phyloP scores from a whole-genome alignment of 768 basidiomycete genomes.

The Pulveroboletus sp. region DNA sequence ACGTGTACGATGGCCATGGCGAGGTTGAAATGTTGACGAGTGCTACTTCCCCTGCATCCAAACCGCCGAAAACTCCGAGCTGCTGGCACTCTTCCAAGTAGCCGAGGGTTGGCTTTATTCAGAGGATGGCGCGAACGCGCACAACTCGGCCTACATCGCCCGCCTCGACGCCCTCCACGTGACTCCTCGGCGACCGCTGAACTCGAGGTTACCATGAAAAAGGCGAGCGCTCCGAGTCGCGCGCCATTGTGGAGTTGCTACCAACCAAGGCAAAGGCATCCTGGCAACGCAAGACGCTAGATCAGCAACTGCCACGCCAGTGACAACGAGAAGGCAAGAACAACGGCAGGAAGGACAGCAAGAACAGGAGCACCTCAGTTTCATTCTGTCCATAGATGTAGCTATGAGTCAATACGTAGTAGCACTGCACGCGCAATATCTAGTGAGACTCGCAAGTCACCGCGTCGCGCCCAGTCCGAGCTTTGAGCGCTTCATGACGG shows the following conservation, averaged over 20 bases:
- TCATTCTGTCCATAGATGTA: too few species aligned
- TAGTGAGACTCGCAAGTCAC: slow-evolving; percentile 10
- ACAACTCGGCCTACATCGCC: slow-evolving; percentile 88
- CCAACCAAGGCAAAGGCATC: too few species aligned
- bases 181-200: slow-evolving; percentile 80
- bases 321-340: too few species aligned
- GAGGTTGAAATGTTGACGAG: slow-evolving; percentile 93
- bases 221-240: too few species aligned
- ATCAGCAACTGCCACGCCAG: too few species aligned
- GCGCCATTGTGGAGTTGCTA: too few species aligned
- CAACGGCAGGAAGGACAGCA: too few species aligned
- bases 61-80: slow-evolving; percentile 69
- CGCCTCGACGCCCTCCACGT: slow-evolving; percentile 81
- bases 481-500: slow-evolving; percentile 84
- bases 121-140: slow-evolving; percentile 93
- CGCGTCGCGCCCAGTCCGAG: slow-evolving; percentile 70
- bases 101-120: slow-evolving; percentile 97
- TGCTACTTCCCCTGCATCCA: slow-evolving; percentile 77
- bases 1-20: slow-evolving; percentile 91
- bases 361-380: too few species aligned
- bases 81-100: slow-evolving; percentile 64
- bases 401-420: too few species aligned
- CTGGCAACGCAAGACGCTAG: too few species aligned
- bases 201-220: too few species aligned
- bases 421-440: too few species aligned